Evolutionary conservation across 73 alveolate species (phyloP).

Genomic region (Paramecium octaurelia): DNA sequence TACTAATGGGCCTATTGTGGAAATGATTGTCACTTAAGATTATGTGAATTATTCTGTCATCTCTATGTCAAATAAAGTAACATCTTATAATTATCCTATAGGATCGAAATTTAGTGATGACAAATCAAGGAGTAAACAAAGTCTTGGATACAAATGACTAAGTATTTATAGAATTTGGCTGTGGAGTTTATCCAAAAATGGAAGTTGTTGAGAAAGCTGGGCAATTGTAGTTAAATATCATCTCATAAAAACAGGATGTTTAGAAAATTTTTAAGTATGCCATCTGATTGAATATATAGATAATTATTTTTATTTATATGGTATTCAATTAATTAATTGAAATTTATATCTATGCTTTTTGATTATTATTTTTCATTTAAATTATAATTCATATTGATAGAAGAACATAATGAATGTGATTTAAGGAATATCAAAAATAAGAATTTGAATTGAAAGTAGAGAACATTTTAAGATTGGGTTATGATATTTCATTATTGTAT

Average conservation of each 20-base stretch:
- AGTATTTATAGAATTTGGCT: slow-evolving; percentile 30
- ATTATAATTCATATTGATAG: too few species aligned
- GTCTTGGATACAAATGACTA: not conserved
- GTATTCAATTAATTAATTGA: too few species aligned
- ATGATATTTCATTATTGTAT: too few species aligned
- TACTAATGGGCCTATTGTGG: not conserved
- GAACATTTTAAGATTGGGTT: too few species aligned
- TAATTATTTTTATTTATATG: too few species aligned
- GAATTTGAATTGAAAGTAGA: too few species aligned
- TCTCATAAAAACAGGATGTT: not conserved
- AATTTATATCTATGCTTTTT: too few species aligned
- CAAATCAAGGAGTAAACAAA: not conserved
- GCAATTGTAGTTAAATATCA: not conserved
- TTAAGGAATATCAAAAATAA: too few species aligned
- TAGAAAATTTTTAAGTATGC: not conserved
- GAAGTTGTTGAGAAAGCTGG: not conserved
- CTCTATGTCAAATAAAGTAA: slow-evolving; percentile 15
- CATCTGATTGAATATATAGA: not conserved
- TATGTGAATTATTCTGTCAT: not conserved
- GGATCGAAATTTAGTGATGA: slow-evolving; percentile 1
- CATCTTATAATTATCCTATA: not conserved
- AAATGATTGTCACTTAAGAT: slow-evolving; percentile 7
- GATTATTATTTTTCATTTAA: too few species aligned
- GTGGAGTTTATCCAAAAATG: slow-evolving; percentile 34
- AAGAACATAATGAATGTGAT: too few species aligned